Evolutionary conservation across 2,329 filamentous ascomycete genomes (phyloP).

Genomic region (Exophiala alcalophila): DNA sequence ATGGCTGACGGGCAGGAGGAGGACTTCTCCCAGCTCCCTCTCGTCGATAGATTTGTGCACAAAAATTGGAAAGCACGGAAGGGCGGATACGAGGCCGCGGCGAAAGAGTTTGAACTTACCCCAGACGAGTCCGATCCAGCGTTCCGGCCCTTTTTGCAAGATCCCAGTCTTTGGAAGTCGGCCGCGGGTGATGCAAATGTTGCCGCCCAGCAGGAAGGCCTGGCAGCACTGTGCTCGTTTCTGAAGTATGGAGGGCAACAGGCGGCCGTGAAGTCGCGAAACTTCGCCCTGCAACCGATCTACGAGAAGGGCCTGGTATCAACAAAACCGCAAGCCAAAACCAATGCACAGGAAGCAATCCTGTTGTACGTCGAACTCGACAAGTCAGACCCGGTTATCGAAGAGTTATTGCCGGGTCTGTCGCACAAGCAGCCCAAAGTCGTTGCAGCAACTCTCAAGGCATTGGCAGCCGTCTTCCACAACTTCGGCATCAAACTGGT

Average conservation of each 20-base stretch:
- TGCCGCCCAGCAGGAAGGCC: constrained; percentile 89
- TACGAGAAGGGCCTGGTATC: constrained; percentile 89
- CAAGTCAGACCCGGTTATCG: constrained; percentile 76
- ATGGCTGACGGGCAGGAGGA: constrained; percentile 44
- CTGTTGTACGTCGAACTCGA: constrained; percentile 89
- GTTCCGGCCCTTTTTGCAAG: constrained; percentile 83
- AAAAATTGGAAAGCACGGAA: constrained; percentile 96
- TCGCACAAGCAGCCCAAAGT: constrained; percentile 90
- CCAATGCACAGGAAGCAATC: constrained; percentile 79
- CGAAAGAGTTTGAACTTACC: constrained; percentile 79
- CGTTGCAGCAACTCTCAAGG: constrained; percentile 69
- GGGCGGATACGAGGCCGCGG: constrained; percentile 86
- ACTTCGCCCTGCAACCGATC: constrained; percentile 70
- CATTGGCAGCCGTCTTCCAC: constrained; percentile 80
- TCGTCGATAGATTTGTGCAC: constrained; percentile 43
- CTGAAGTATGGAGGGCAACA: constrained; percentile 84
- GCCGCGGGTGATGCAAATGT: constrained; percentile 94
- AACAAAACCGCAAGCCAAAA: constrained; percentile 82
- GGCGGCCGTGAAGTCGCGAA: constrained; percentile 65
- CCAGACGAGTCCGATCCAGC: constrained; percentile 80
- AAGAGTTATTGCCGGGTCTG: constrained; percentile 80
- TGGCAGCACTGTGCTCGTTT: constrained; percentile 84
- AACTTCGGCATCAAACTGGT: constrained; percentile 93
- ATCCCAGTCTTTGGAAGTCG: constrained; percentile 83
- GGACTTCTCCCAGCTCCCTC: constrained; percentile 44